phyloP scores from a whole-genome alignment of 352 stramenopile species.

The Globisporangium cederbergense region DNA sequence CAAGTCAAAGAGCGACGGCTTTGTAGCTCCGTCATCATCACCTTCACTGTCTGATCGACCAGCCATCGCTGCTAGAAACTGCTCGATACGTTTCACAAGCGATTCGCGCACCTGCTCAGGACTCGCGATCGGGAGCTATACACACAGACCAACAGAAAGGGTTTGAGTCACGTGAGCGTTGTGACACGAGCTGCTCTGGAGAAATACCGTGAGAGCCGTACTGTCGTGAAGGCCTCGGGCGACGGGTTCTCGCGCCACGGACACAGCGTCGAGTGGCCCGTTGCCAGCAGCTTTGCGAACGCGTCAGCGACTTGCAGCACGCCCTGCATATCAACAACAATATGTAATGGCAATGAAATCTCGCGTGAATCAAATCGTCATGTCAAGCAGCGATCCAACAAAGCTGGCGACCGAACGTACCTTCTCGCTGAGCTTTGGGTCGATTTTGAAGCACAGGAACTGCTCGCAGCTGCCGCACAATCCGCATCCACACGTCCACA shows the following conservation, averaged over 20 bases:
- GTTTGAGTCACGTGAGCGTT: too few relatives aligned
- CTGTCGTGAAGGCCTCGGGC: slow-evolving; percentile 45
- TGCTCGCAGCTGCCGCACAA: slow-evolving; percentile 29
- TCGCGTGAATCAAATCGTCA: too few relatives aligned
- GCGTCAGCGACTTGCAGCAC: slow-evolving; percentile 28
- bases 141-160: too few relatives aligned
- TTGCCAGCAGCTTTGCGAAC: slow-evolving; percentile 43
- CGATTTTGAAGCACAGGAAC: slow-evolving; percentile 51
- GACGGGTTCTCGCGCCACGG: slow-evolving; percentile 61
- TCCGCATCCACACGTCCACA: neutral
- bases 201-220: slow-evolving; percentile 18
- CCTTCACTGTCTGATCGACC: too few relatives aligned
- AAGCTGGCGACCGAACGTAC: neutral
- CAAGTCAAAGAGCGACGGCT: neutral
- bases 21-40: neutral
- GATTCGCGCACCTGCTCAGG: slow-evolving; percentile 17
- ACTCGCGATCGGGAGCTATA: slow-evolving; percentile 28
- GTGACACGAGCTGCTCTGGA: neutral
- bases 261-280: slow-evolving; percentile 41
- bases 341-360: neutral
- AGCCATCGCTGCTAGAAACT: neutral
- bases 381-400: too few relatives aligned
- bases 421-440: slow-evolving; percentile 38
- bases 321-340: slow-evolving; percentile 15
- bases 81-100: slow-evolving; percentile 13